Conservation (phyloP, 2,329 filamentous ascomycete genomes). For the Fusarium nisikadoi region DNA sequence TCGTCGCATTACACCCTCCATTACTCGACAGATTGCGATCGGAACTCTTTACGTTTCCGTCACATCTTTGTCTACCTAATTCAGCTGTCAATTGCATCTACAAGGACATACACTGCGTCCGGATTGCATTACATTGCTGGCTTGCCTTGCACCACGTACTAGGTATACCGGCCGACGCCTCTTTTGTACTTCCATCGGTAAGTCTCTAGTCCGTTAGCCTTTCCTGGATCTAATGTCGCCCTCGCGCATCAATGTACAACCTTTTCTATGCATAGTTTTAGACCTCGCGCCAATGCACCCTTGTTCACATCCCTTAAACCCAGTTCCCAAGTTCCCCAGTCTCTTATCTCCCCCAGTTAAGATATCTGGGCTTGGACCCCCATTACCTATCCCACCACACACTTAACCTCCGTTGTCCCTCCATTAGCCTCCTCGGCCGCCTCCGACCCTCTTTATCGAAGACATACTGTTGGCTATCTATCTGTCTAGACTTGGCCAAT, state of each 20-base stretch:
- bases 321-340: slow-evolving; percentile 24
- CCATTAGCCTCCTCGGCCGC: slow-evolving; percentile 7
- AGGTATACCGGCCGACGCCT: slow-evolving; percentile 15
- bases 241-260: slow-evolving; percentile 25
- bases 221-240: slow-evolving; percentile 1
- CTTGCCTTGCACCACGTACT: slow-evolving; percentile 29
- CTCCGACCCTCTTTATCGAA: slow-evolving; percentile 32
- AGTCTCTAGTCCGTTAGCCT: slow-evolving; percentile 7
- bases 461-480: slow-evolving; percentile 26
- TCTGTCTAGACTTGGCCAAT: slow-evolving; percentile 3
- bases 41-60: slow-evolving; percentile 31
- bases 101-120: slow-evolving; percentile 1
- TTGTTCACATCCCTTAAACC: slow-evolving; percentile 16
- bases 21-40: slow-evolving; percentile 17
- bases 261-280: slow-evolving; percentile 9
- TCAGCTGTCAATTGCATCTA: slow-evolving; percentile 12
- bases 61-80: not conserved
- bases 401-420: slow-evolving; percentile 28
- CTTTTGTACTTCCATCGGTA: slow-evolving; percentile 32
- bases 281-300: slow-evolving; percentile 10
- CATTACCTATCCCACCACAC: slow-evolving; percentile 32
- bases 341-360: slow-evolving; percentile 38
- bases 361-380: slow-evolving; percentile 28
- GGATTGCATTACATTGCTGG: slow-evolving; percentile 17
- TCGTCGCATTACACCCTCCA: slow-evolving; percentile 39